Percentiles rank a stretch among this genome's conserved stretches.
These are phyloP conservation scores for Astragalus membranaceus DNA, from an alignment of 306 rosid species.

Conservation along the genomic window DNA sequence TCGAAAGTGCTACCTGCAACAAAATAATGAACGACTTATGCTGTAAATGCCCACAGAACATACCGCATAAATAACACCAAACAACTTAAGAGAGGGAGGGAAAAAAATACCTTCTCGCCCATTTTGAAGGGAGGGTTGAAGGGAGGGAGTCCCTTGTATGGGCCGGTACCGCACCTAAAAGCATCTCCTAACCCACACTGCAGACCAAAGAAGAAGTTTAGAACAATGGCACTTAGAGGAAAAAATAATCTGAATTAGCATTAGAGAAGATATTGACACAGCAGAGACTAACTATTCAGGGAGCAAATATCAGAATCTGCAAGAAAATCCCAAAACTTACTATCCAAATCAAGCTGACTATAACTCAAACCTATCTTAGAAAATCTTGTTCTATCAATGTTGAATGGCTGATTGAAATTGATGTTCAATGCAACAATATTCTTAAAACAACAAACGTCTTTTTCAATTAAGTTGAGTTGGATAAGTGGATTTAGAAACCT, in stretches of 20 bases:
- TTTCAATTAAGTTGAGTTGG: not conserved
- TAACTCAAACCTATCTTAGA: not conserved
- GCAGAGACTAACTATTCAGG: not conserved
- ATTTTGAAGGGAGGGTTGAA: too few species aligned
- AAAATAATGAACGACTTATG: not conserved
- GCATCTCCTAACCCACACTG: conserved; percentile 99
- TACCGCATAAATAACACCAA: not conserved
- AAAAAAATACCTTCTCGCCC: conserved; percentile 77
- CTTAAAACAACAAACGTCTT: not conserved
- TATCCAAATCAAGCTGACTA: not conserved
- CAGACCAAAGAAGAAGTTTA: conserved; percentile 30
- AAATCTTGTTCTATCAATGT: not conserved
- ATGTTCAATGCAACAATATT: not conserved
- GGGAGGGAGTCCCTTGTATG: conserved; percentile 91
- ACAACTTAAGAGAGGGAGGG: not conserved
- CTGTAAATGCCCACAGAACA: not conserved
- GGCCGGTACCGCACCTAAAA: conserved; percentile 88
- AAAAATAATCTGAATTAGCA: not conserved
- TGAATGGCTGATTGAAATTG: not conserved
- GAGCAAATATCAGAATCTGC: not conserved
- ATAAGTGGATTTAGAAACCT: not conserved
- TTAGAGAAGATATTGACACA: not conserved
- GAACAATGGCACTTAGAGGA: conserved; percentile 6
- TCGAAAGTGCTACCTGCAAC: conserved; percentile 57
- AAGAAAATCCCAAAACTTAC: not conserved